A percentile compares a stretch with the other conserved stretches of the same genome.
Conservation (phyloP, 495 filamentous ascomycete genomes). For the Trypethelium eluteriae region DNA sequence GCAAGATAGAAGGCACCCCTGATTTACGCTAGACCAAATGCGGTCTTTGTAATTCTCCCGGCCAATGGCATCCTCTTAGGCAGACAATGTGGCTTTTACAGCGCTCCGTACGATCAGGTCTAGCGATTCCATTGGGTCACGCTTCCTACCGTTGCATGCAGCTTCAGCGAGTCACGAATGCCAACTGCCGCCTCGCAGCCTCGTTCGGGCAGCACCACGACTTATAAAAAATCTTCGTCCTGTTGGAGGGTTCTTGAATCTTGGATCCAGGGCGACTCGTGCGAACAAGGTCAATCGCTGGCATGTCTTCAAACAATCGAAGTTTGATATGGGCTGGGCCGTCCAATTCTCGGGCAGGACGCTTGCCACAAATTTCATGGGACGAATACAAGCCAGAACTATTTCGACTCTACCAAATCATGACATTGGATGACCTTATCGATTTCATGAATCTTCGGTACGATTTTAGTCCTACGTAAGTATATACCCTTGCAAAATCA, state of each 20-base stretch:
- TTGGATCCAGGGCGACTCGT: background rate
- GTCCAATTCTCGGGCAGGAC: background rate
- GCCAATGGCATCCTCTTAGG: background rate
- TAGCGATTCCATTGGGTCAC: background rate
- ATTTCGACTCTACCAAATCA: background rate
- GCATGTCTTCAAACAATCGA: background rate
- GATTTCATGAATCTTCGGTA: background rate
- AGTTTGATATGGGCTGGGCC: background rate
- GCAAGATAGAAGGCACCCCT: background rate
- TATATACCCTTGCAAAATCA: background rate
- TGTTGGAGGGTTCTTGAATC: background rate
- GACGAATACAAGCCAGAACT: background rate
- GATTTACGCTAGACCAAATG: background rate
- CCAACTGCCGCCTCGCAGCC: background rate
- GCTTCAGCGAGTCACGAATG: background rate
- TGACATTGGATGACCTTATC: background rate
- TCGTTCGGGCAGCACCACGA: background rate
- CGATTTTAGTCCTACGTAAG: background rate
- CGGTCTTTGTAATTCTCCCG: background rate
- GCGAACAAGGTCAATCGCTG: background rate
- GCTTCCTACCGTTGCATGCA: background rate
- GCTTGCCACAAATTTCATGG: background rate
- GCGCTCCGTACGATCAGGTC: background rate
- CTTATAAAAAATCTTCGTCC: background rate
- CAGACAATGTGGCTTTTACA: background rate